Conservation (phyloP, 2,329 filamentous ascomycete genomes). For the Aspergillus terreus region DNA sequence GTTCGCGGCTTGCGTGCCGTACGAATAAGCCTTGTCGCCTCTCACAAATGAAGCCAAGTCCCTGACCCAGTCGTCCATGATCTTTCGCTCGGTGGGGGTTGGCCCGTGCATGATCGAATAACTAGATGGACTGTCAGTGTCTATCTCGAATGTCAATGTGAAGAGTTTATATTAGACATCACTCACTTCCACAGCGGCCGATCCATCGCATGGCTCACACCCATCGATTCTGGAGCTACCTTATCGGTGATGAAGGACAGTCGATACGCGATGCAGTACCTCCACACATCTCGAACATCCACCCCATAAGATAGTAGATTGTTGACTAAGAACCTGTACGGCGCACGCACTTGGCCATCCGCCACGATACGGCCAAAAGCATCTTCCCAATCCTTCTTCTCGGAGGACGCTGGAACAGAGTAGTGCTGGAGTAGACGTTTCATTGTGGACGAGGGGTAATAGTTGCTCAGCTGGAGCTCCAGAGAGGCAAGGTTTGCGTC, state of each 20-base stretch:
- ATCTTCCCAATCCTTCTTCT: constrained; percentile 35
- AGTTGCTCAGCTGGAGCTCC: constrained; percentile 39
- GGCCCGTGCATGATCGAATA: constrained; percentile 41
- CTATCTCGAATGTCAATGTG: background rate
- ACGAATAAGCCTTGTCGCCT: constrained; percentile 23
- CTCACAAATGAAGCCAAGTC: constrained; percentile 39
- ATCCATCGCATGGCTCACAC: constrained; percentile 40
- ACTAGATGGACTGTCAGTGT: constrained; percentile 8
- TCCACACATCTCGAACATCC: constrained; percentile 34
- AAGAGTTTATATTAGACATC: background rate
- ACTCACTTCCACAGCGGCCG: constrained; percentile 44
- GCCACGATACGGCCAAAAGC: constrained; percentile 39
- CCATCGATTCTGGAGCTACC: constrained; percentile 31
- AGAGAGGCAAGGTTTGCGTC: constrained; percentile 31
- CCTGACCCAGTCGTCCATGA: constrained; percentile 40
- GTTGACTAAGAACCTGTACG: constrained; percentile 16
- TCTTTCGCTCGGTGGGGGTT: constrained; percentile 26
- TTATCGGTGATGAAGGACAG: constrained; percentile 42
- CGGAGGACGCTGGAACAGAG: constrained; percentile 25
- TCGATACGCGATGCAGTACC: constrained; percentile 42
- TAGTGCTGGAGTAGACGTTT: constrained; percentile 37
- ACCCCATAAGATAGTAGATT: constrained; percentile 30
- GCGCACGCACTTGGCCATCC: constrained; percentile 20
- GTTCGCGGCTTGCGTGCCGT: constrained; percentile 33
- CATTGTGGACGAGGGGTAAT: constrained; percentile 41